Evolutionary conservation across 2,329 filamentous ascomycete genomes (phyloP).

Genomic region (Pseudogymnoascus pannorum): DNA sequence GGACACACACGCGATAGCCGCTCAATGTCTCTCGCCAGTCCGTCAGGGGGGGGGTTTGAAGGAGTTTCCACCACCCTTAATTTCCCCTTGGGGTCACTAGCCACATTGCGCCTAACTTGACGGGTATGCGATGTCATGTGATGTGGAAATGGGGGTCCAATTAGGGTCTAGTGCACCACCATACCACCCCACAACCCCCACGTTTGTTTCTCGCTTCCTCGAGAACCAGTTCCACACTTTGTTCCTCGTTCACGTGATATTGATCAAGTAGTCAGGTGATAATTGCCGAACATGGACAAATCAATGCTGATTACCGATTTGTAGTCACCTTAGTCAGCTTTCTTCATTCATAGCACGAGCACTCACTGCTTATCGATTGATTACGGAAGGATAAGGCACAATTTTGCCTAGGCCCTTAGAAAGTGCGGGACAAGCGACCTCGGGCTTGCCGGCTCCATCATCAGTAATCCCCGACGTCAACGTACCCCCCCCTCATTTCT

Average conservation of each 20-base stretch:
- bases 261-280: background rate
- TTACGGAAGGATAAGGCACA: slow-evolving; percentile 2
- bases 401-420: slow-evolving; percentile 7
- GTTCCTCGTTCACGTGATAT: background rate
- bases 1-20: slow-evolving; percentile 7
- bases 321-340: background rate
- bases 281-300: background rate
- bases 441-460: slow-evolving; percentile 6
- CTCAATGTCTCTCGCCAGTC: slow-evolving; percentile 7
- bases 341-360: background rate
- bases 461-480: slow-evolving; percentile 6
- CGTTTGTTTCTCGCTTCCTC: background rate
- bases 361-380: slow-evolving; percentile 5
- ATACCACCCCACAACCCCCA: background rate
- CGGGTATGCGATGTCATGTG: background rate
- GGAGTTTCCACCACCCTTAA: slow-evolving; percentile 7
- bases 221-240: no score
- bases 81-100: slow-evolving; percentile 6
- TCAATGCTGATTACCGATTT: background rate
- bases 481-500: background rate
- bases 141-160: background rate
- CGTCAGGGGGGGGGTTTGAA: background rate
- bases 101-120: background rate
- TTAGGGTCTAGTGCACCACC: slow-evolving; percentile 3
- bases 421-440: slow-evolving; percentile 10